These are phyloP conservation scores for Pseudohalonectria lignicola DNA, from an alignment of 2,329 filamentous ascomycete species.

Conservation along the genomic window DNA sequence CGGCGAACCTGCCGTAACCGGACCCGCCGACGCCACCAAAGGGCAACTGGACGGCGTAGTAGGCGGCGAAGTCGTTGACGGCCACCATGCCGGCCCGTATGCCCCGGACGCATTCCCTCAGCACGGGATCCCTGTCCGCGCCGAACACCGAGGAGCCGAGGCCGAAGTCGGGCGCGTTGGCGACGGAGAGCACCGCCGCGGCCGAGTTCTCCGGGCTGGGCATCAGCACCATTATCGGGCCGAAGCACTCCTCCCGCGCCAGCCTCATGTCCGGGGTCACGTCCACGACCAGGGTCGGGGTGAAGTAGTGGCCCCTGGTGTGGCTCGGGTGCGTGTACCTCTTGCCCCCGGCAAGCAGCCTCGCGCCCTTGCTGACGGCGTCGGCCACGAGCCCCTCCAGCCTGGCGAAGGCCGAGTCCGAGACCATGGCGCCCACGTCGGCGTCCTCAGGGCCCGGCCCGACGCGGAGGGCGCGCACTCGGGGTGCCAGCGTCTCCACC, in stretches of 20 bases:
- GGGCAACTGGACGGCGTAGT: slow-evolving; percentile 86
- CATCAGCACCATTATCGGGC: slow-evolving; percentile 81
- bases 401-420: slow-evolving; percentile 59
- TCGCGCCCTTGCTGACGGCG: slow-evolving; percentile 69
- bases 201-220: slow-evolving; percentile 51
- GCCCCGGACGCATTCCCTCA: slow-evolving; percentile 53
- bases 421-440: slow-evolving; percentile 88
- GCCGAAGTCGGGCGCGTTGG: slow-evolving; percentile 76
- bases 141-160: slow-evolving; percentile 88
- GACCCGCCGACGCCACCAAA: slow-evolving; percentile 88
- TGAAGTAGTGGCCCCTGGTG: slow-evolving; percentile 80
- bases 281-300: slow-evolving; percentile 81
- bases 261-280: slow-evolving; percentile 80
- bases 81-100: slow-evolving; percentile 83
- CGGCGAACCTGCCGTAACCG: slow-evolving; percentile 88
- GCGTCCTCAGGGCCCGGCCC: slow-evolving; percentile 44
- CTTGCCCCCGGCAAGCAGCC: slow-evolving; percentile 69
- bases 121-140: slow-evolving; percentile 43
- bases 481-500: slow-evolving; percentile 57
- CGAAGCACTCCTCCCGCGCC: slow-evolving; percentile 86
- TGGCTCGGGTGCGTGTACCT: slow-evolving; percentile 61
- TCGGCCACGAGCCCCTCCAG: slow-evolving; percentile 69
- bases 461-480: slow-evolving; percentile 63
- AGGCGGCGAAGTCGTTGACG: slow-evolving; percentile 90
- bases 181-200: slow-evolving; percentile 58